Conservation (phyloP, 1,139 yeast genomes). For the Kodamaea sp. region DNA sequence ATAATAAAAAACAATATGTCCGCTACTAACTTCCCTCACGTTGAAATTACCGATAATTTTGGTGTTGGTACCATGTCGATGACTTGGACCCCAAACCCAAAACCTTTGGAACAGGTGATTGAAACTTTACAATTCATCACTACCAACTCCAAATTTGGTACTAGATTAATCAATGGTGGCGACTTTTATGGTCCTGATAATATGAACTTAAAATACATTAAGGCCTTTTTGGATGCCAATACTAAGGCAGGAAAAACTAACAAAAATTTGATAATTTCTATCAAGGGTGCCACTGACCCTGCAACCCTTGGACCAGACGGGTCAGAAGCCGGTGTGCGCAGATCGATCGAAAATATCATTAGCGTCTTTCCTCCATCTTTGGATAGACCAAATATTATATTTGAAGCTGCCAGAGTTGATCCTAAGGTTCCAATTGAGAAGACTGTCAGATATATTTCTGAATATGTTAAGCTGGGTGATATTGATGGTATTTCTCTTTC, state of each 20-base stretch:
- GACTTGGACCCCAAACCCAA: slow-evolving; percentile 47
- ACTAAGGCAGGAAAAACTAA: slow-evolving; percentile 46
- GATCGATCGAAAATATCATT: slow-evolving; percentile 49
- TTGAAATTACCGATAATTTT: slow-evolving; percentile 24
- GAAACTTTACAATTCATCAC: slow-evolving; percentile 45
- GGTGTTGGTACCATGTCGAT: slow-evolving; percentile 65
- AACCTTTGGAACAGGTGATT: slow-evolving; percentile 44
- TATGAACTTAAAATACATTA: slow-evolving; percentile 47
- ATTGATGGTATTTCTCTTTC: slow-evolving; percentile 68
- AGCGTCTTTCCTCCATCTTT: slow-evolving; percentile 34
- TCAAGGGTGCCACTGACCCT: slow-evolving; percentile 59
- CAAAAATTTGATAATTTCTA: slow-evolving; percentile 48
- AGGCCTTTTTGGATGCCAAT: slow-evolving; percentile 49
- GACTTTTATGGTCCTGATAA: slow-evolving; percentile 67
- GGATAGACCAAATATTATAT: slow-evolving; percentile 43
- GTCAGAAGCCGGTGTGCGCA: slow-evolving; percentile 41
- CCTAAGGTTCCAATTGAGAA: slow-evolving; percentile 44
- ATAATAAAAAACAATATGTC: no score
- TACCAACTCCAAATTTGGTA: slow-evolving; percentile 38
- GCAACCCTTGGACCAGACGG: slow-evolving; percentile 45
- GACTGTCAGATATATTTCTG: slow-evolving; percentile 47
- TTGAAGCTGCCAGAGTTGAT: slow-evolving; percentile 70
- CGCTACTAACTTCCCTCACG: slow-evolving; percentile 6
- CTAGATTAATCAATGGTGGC: slow-evolving; percentile 66
- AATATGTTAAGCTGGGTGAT: slow-evolving; percentile 50